Evolutionary conservation across 495 filamentous ascomycete species (phyloP).

Genomic region (Talaromyces thailandensis): DNA sequence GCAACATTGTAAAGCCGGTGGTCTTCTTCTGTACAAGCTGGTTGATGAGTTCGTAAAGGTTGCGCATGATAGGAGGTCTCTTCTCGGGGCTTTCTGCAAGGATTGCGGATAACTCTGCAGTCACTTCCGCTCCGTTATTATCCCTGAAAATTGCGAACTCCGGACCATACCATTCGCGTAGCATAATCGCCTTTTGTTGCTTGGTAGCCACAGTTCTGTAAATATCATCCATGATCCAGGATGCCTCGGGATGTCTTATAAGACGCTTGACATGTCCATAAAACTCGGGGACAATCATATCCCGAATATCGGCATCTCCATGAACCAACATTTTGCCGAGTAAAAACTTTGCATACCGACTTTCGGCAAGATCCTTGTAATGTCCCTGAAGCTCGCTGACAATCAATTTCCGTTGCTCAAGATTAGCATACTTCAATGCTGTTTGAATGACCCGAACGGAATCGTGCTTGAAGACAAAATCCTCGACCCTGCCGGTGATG

Average conservation of each 20-base stretch:
- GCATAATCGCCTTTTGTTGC: constrained; percentile 70
- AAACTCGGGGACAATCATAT: constrained; percentile 87
- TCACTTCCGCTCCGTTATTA: constrained; percentile 32
- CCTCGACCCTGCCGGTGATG: constrained; percentile 80
- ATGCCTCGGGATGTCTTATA: constrained; percentile 90
- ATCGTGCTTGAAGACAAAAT: constrained; percentile 98
- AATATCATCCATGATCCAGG: constrained; percentile 95
- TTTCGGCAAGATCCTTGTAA: constrained; percentile 78
- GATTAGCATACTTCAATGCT: constrained; percentile 87
- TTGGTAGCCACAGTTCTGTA: constrained; percentile 79
- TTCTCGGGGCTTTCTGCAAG: constrained; percentile 73
- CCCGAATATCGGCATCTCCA: constrained; percentile 73
- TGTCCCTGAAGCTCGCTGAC: constrained; percentile 78
- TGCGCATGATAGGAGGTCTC: constrained; percentile 73
- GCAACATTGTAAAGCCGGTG: constrained; percentile 90
- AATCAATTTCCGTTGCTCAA: constrained; percentile 75
- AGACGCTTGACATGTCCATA: constrained; percentile 84
- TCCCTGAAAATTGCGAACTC: constrained; percentile 79
- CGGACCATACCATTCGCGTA: constrained; percentile 94
- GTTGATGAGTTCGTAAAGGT: constrained; percentile 77
- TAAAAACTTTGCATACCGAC: constrained; percentile 92
- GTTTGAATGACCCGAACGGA: constrained; percentile 91
- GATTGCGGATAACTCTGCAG: constrained; percentile 61
- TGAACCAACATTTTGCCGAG: constrained; percentile 90
- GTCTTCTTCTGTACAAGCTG: constrained; percentile 89